A percentile compares a stretch with the other conserved stretches of the same genome.
Evolutionary conservation across 495 filamentous ascomycete genomes (phyloP).

Genomic region (Xylaria grammica): DNA sequence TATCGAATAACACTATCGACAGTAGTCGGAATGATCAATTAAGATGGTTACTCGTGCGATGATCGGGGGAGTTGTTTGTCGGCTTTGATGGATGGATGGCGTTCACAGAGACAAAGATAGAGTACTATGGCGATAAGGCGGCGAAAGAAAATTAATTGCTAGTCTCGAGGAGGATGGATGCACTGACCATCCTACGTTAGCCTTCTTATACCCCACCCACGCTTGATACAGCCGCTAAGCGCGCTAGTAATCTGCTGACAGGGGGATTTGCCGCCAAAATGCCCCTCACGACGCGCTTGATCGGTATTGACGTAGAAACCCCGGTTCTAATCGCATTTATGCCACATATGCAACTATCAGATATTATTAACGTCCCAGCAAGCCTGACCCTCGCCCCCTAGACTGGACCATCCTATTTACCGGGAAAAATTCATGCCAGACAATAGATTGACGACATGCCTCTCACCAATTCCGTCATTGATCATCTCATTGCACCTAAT

Average conservation of each 20-base stretch:
- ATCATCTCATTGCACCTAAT: constrained; percentile 16
- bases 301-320: neutral
- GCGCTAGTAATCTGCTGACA: neutral
- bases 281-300: neutral
- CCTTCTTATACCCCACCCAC: neutral
- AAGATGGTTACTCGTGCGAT: neutral
- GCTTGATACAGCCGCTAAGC: constrained; percentile 7
- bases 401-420: too few relatives aligned
- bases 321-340: neutral
- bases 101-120: neutral
- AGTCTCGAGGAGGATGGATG: neutral
- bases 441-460: constrained; percentile 18
- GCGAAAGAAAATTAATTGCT: constrained; percentile 24
- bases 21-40: neutral
- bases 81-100: neutral
- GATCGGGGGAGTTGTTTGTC: neutral
- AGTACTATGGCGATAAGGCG: constrained; percentile 12
- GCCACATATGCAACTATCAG: constrained; percentile 7
- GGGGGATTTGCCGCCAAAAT: too few relatives aligned
- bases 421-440: neutral
- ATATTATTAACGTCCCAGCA: too few relatives aligned
- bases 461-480: constrained; percentile 20
- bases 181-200: neutral
- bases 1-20: neutral
- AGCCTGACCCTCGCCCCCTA: too few relatives aligned